These are phyloP conservation scores for Bacidia rubella DNA, from an alignment of 495 filamentous ascomycete species.

Conservation along the genomic window DNA sequence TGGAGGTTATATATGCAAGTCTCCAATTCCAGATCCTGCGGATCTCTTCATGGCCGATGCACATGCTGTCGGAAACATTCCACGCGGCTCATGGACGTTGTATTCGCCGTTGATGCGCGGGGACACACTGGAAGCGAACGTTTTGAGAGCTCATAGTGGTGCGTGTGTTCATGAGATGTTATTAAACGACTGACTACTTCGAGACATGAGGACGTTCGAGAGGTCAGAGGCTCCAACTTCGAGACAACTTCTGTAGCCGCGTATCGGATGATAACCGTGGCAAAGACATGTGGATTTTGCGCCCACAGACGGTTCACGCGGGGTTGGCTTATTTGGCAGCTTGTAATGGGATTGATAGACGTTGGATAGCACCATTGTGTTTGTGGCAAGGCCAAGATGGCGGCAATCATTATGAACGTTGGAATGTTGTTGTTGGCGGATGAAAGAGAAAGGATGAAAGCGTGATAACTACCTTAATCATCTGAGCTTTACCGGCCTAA, in stretches of 20 bases:
- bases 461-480: background rate
- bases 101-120: background rate
- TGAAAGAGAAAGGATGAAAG: background rate
- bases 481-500: background rate
- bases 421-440: background rate
- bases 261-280: background rate
- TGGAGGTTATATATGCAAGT: background rate
- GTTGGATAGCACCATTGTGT: too few species aligned
- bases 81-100: background rate
- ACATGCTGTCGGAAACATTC: background rate
- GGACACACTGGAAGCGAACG: background rate
- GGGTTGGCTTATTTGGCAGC: background rate
- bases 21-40: background rate
- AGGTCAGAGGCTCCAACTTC: background rate
- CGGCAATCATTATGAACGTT: background rate
- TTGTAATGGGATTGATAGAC: too few species aligned
- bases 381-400: background rate
- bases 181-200: background rate
- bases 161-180: background rate
- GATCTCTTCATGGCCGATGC: background rate
- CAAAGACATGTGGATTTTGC: background rate
- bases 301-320: background rate
- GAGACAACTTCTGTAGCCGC: background rate
- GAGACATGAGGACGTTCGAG: background rate
- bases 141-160: background rate